Percentiles rank a stretch among this genome's conserved stretches.
Conservation (phyloP, 768 basidiomycete genomes). For the Wakefieldia striispora region DNA sequence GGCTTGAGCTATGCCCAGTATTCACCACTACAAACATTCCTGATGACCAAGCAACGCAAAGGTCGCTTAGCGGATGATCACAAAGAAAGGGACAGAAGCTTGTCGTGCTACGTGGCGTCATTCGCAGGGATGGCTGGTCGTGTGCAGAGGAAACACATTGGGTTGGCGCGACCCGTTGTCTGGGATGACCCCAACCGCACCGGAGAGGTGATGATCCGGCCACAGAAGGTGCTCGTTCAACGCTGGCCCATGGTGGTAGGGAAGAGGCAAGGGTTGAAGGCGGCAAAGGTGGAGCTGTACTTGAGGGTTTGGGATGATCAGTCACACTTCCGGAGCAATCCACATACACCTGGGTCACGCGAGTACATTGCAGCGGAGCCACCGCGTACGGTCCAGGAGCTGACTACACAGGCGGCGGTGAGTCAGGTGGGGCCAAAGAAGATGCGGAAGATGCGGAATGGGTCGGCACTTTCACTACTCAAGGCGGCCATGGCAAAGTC, state of each 20-base stretch:
- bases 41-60: conserved; percentile 51
- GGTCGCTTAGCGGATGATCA: conserved; percentile 52
- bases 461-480: conserved; percentile 14
- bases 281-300: conserved; percentile 31
- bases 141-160: conserved; percentile 19
- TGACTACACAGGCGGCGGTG: conserved; percentile 14
- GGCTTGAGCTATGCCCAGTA: conserved; percentile 61
- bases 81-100: conserved; percentile 9
- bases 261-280: conserved; percentile 38
- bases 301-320: conserved; percentile 30
- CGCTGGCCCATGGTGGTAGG: conserved; percentile 48
- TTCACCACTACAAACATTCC: conserved; percentile 50
- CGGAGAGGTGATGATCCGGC: conserved; percentile 32
- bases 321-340: conserved; percentile 40
- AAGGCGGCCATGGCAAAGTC: conserved; percentile 18
- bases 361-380: conserved; percentile 43
- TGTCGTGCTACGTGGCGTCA: conserved; percentile 25
- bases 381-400: conserved; percentile 17
- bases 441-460: neutral
- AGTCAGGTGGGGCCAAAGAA: conserved; percentile 1
- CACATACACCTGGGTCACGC: conserved; percentile 46
- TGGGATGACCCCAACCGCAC: conserved; percentile 30
- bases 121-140: conserved; percentile 31
- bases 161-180: conserved; percentile 16
- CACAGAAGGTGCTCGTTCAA: conserved; percentile 27